phyloP scores from a whole-genome alignment of 805 yeast genomes.

The Saccharomycopsis lassenensis region DNA sequence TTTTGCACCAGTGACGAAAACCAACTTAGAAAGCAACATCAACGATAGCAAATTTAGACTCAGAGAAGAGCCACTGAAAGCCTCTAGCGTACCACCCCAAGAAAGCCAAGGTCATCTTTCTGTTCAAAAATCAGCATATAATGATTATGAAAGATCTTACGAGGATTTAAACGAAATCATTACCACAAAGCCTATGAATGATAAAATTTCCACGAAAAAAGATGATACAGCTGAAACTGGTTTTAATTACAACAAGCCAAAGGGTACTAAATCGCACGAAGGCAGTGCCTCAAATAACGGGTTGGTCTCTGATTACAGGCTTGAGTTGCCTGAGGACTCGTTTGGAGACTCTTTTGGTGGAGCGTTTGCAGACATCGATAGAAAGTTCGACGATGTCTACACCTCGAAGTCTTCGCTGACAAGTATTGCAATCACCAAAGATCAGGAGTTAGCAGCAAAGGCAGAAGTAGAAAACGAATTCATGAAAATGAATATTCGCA shows the following conservation, averaged over 20 bases:
- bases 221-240: no score
- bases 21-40: background rate
- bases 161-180: no score
- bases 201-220: no score
- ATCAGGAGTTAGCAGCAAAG: constrained; percentile 12
- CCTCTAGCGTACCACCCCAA: no score
- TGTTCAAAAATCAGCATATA: no score
- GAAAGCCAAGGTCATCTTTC: no score
- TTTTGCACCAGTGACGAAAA: constrained; percentile 5
- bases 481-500: constrained; percentile 1
- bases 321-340: constrained; percentile 1
- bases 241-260: no score
- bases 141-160: no score
- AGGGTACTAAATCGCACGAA: no score
- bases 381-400: constrained; percentile 7
- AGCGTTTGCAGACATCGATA: constrained; percentile 12
- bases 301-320: background rate
- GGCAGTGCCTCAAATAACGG: background rate
- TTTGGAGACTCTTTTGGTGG: constrained; percentile 14
- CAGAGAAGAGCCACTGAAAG: background rate
- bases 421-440: constrained; percentile 6
- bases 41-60: background rate
- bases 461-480: constrained; percentile 13
- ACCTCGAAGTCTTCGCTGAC: no score
- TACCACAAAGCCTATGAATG: no score